Base-by-base conservation (phyloP, 148 eudicot species). In the Camellia sinensis region DNA sequence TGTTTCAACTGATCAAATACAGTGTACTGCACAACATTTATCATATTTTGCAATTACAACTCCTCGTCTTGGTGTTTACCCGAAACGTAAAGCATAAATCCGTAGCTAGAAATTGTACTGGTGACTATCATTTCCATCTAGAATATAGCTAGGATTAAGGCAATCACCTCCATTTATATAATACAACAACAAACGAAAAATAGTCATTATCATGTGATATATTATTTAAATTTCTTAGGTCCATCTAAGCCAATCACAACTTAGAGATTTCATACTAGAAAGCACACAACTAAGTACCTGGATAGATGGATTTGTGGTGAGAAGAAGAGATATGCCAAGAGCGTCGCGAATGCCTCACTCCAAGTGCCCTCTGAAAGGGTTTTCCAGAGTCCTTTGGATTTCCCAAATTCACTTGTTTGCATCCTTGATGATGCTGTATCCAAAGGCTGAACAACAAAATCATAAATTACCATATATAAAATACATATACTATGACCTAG, bases 341-440 rank as follows among this genome's bases (percentile, higher is more conserved):
- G 97, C 99, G 86, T 92, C 97, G 85, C 97, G 85, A 87, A 96
- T 78, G 97, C 93, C 78, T 87, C 89, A 70, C 87, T 85, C 97
- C 97, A 93, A 60, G 75, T 89, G 61, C 92, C 93, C 84, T 92
- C 98, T 67, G 97, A 83, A 61, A 96, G 92, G 61, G 95, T 92
- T 78, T 91, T 82, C 95, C 89, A 89, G 43, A 96, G 87, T 80
- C 99, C 97, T 85, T 96, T 92, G 9, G 98, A 90, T 80, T 93
- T 91, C 75, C 99, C 99, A 81, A 96, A 96, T 45, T 86, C 95
- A 86, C 97, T 86, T 73, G 93, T 93, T 86, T 96, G 99, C 99
- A 96, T 96, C 87, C 87, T 89, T 78, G 99, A 91, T 44, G 99
- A 88, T 71, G 94, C 95, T 77, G 99, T 96, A 87, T 96, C 99